These are phyloP conservation scores for Calonectria honghensis DNA, from an alignment of 2,329 filamentous ascomycete genomes.

Conservation along the genomic window DNA sequence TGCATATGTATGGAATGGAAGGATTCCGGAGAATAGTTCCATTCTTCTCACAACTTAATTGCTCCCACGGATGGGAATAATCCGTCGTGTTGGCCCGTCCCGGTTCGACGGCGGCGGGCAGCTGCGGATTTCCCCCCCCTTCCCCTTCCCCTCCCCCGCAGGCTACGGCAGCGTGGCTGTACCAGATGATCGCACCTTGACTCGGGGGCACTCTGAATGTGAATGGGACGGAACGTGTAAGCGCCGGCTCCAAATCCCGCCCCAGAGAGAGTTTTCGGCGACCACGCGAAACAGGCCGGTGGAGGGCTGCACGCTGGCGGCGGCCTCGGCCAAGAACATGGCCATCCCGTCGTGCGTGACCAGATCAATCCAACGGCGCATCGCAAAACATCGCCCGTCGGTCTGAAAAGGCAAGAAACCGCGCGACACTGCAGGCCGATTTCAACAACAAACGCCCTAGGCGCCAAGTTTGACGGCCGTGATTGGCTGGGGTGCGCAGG, in stretches of 20 bases:
- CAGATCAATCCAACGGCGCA: background rate
- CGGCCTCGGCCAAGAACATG: slow-evolving; percentile 3
- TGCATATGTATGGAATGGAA: slow-evolving; percentile 21
- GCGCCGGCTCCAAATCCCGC: slow-evolving; percentile 9
- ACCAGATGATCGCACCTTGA: slow-evolving; percentile 11
- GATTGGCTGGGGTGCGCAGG: slow-evolving; percentile 32
- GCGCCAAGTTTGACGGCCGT: slow-evolving; percentile 8
- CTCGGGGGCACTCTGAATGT: background rate
- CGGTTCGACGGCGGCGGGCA: slow-evolving; percentile 1
- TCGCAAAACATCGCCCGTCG: background rate
- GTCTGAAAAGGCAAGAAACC: slow-evolving; percentile 25
- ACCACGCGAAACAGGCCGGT: slow-evolving; percentile 18
- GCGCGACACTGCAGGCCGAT: slow-evolving; percentile 19
- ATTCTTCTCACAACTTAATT: slow-evolving; percentile 29
- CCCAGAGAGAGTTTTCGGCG: slow-evolving; percentile 24
- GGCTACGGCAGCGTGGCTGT: slow-evolving; percentile 27
- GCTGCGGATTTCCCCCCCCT: background rate
- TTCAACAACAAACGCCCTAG: slow-evolving; percentile 17
- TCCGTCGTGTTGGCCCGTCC: background rate
- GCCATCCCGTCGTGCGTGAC: slow-evolving; percentile 8
- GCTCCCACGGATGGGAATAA: slow-evolving; percentile 23
- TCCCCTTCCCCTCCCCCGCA: background rate
- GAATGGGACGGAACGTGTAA: background rate
- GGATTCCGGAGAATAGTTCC: slow-evolving; percentile 13
- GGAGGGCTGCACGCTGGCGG: background rate